Base-by-base conservation (phyloP, 2,329 filamentous ascomycete genomes). In the Cytospora mali region DNA sequence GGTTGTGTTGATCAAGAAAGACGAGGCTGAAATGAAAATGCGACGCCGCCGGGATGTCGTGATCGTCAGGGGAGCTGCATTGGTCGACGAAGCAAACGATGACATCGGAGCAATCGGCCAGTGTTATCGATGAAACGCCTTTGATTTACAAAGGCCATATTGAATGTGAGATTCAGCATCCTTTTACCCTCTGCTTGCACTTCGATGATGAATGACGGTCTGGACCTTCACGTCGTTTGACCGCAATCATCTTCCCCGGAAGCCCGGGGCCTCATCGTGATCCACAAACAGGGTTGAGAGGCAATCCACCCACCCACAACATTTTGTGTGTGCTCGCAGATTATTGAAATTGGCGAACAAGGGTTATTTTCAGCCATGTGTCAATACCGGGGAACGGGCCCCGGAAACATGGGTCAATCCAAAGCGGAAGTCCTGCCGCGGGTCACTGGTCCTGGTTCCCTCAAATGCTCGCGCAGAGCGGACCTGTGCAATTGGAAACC, bases 281-380 rank as follows among this genome's bases (percentile, higher is more conserved):
- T 50, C 48, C 62, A 61, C 29, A 39, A 55, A 56, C 62, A 62
- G 50, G 55, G 55, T 55, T 58, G 11, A 13, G 35, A 58, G 27
- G 16, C 50, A 51, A 23, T 10, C 42, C 42, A 46, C 58, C 58
- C 58, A 60, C 49, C 14, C 48, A 46, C 35, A 35, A 52, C 42
- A 29, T 46, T 46, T 46, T 31, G 61, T n/a, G 62, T 55, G 50
- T 58, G 62, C 59, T 64, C 18, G 62, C 62, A 55, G 58, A 39
- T 58, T 46, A 23, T 46, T 60, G 54, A 58, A 64, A 62, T 60
- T 64, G 62, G 31, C 33, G 48, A 49, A 52, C 58, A 48, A 56
- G 58, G 62, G 51, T 64, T 27, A 55, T 64, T 62, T 64, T 55
- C 58, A 58, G 59, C 62, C 62, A 65, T 65, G 64, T 65, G 64